Evolutionary conservation across 2,329 filamentous ascomycete genomes (phyloP).

Genomic region (Fusarium acutatum): DNA sequence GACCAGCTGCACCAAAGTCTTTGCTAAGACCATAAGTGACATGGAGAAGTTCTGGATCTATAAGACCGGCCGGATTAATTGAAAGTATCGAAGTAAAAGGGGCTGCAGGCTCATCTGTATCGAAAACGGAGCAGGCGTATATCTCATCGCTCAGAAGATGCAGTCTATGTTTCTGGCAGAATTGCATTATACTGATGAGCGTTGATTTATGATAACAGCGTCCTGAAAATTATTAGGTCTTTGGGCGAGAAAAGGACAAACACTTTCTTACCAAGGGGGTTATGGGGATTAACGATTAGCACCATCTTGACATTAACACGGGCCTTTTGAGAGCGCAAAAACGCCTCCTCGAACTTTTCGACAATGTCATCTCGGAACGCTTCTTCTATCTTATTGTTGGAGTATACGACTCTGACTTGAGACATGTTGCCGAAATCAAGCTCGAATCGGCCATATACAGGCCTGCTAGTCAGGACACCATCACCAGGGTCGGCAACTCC

Average conservation of each 20-base stretch:
- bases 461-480: constrained; percentile 50
- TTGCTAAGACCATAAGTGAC: constrained; percentile 57
- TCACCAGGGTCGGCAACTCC: constrained; percentile 50
- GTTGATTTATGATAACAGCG: constrained; percentile 55
- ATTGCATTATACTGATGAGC: constrained; percentile 54
- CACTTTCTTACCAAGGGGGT: constrained; percentile 54
- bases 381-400: constrained; percentile 52
- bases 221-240: constrained; percentile 38
- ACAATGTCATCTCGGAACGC: constrained; percentile 55
- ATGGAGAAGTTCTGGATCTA: constrained; percentile 59
- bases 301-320: constrained; percentile 55
- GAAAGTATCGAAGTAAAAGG: constrained; percentile 60
- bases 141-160: constrained; percentile 68
- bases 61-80: constrained; percentile 52
- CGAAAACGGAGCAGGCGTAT: constrained; percentile 62
- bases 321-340: constrained; percentile 44
- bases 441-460: constrained; percentile 59
- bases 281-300: constrained; percentile 63
- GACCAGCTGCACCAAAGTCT: constrained; percentile 63
- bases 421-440: constrained; percentile 57
- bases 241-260: not conserved
- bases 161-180: constrained; percentile 59
- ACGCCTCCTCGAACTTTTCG: constrained; percentile 55
- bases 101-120: constrained; percentile 43
- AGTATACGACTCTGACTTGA: constrained; percentile 55